phyloP scores from a whole-genome alignment of 805 yeast species.

The Saccharomyces kudriavzevii region DNA sequence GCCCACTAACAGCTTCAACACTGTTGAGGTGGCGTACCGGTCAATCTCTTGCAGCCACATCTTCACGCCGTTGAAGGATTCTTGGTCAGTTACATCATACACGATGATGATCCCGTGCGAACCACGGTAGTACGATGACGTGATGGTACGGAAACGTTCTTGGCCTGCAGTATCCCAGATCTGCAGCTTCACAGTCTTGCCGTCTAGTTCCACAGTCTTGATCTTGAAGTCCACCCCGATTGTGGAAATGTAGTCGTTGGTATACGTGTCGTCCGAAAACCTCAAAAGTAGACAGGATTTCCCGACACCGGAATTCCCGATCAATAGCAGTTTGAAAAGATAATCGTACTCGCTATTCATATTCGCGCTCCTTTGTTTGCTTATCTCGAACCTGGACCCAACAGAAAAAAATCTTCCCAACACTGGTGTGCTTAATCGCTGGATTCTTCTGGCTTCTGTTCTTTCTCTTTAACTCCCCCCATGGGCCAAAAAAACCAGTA shows the following conservation, averaged over 20 bases:
- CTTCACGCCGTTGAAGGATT: slow-evolving; percentile 89
- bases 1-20: slow-evolving; percentile 90
- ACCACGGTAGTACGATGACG: slow-evolving; percentile 95
- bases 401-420: not conserved
- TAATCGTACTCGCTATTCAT: slow-evolving; percentile 97
- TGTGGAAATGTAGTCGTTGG: slow-evolving; percentile 93
- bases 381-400: not conserved
- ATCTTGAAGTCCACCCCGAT: slow-evolving; percentile 94
- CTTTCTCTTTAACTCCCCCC: not conserved
- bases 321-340: slow-evolving; percentile 85
- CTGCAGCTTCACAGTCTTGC: slow-evolving; percentile 93
- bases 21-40: slow-evolving; percentile 96
- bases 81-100: slow-evolving; percentile 96
- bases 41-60: slow-evolving; percentile 99
- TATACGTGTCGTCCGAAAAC: slow-evolving; percentile 95
- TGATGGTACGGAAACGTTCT: slow-evolving; percentile 95
- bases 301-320: slow-evolving; percentile 98
- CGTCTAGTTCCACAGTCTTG: slow-evolving; percentile 87
- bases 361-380: not conserved
- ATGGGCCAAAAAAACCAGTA: not conserved
- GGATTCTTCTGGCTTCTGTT: not conserved
- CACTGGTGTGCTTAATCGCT: not conserved
- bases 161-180: slow-evolving; percentile 99
- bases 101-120: slow-evolving; percentile 98
- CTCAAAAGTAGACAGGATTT: slow-evolving; percentile 90